Evolutionary conservation across 352 stramenopile species (phyloP).

Genomic region (Pythium insidiosum): DNA sequence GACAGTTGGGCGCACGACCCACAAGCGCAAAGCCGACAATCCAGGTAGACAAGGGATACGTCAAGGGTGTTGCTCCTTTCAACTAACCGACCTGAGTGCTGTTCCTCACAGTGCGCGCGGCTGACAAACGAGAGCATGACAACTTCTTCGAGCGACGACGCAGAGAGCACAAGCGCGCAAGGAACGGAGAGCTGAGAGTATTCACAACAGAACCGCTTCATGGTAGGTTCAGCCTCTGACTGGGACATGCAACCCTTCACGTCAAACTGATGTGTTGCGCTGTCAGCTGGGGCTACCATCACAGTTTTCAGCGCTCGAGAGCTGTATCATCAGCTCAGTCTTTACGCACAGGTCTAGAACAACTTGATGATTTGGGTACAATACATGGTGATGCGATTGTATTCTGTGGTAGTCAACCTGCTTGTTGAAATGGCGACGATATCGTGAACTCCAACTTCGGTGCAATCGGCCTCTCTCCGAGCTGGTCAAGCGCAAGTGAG

Average conservation of each 20-base stretch:
- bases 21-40: constrained; percentile 69
- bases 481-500: constrained; percentile 50
- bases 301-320: constrained; percentile 68
- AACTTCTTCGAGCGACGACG: constrained; percentile 65
- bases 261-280: too few species aligned
- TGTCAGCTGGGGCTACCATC: constrained; percentile 53
- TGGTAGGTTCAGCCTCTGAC: constrained; percentile 29
- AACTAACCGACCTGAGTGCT: neutral
- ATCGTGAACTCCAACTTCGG: constrained; percentile 81
- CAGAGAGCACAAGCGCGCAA: constrained; percentile 70
- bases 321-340: constrained; percentile 70
- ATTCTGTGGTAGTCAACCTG: too few species aligned
- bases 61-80: neutral
- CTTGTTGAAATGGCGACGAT: constrained; percentile 49
- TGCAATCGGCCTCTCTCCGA: constrained; percentile 32
- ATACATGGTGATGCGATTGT: too few species aligned
- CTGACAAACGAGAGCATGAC: constrained; percentile 68
- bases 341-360: constrained; percentile 58
- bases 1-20: constrained; percentile 10
- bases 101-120: constrained; percentile 31
- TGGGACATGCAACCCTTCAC: too few species aligned
- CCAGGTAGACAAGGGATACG: constrained; percentile 27
- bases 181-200: constrained; percentile 58
- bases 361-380: too few species aligned
- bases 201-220: constrained; percentile 64